phyloP scores from a whole-genome alignment of 805 yeast species.

The Metschnikowia colocasiae region DNA sequence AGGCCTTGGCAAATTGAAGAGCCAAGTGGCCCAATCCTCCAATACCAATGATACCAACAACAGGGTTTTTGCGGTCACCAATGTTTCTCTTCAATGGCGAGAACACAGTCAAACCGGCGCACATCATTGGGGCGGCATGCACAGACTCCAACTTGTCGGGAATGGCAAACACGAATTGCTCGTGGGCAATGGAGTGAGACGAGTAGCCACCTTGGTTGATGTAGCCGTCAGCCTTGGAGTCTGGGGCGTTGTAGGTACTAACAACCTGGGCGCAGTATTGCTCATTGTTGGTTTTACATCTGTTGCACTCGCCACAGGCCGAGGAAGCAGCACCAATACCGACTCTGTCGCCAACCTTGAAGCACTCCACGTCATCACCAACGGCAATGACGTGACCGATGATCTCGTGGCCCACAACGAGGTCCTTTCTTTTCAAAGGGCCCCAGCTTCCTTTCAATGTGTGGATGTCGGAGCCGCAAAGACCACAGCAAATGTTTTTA shows the following conservation, averaged over 20 bases:
- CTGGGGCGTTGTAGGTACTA: constrained; percentile 49
- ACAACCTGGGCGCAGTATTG: constrained; percentile 44
- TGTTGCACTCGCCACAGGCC: constrained; percentile 43
- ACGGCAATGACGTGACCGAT: constrained; percentile 47
- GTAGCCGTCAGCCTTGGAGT: constrained; percentile 37
- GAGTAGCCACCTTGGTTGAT: constrained; percentile 71
- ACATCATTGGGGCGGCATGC: constrained; percentile 66
- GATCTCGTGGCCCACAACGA: constrained; percentile 67
- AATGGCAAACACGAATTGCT: constrained; percentile 58
- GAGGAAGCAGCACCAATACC: constrained; percentile 20
- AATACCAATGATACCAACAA: constrained; percentile 57
- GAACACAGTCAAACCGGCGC: constrained; percentile 74
- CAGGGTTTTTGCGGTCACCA: constrained; percentile 18
- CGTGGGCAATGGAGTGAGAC: constrained; percentile 61
- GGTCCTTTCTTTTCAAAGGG: constrained; percentile 19
- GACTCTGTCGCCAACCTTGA: constrained; percentile 21
- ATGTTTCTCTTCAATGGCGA: constrained; percentile 58
- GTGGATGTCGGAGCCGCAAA: constrained; percentile 20
- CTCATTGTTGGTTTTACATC: constrained; percentile 41
- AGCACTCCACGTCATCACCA: constrained; percentile 13
- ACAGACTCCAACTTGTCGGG: constrained; percentile 52
- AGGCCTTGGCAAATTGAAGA: constrained; percentile 51
- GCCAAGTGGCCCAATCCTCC: constrained; percentile 61
- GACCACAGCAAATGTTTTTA: constrained; percentile 26
- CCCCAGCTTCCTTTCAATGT: constrained; percentile 18